Conservation (phyloP, 192 early-diverging fungal species). For the Podila epigama region DNA sequence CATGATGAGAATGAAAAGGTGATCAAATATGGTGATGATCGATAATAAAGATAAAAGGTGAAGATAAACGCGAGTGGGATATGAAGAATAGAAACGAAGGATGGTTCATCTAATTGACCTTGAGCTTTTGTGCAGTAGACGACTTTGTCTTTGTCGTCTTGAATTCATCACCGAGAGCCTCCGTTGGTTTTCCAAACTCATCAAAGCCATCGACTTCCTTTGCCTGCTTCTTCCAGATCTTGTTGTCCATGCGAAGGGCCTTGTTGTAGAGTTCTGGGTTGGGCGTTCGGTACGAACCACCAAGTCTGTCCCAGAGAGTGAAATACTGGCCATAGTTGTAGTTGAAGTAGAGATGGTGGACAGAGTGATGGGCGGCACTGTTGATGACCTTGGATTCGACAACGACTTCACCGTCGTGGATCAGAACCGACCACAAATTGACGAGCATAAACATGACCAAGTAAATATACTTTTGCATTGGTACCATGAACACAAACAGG, state of each 20-base stretch:
- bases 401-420: conserved; percentile 93
- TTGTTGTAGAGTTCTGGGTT: conserved; percentile 70
- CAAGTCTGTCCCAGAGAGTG: conserved; percentile 89
- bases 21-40: neutral
- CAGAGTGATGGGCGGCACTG: conserved; percentile 93
- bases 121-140: neutral
- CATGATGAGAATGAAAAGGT: neutral
- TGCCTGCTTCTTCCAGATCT: conserved; percentile 71
- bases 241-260: conserved; percentile 64
- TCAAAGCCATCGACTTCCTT: conserved; percentile 66
- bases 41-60: neutral
- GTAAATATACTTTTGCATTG: conserved; percentile 94
- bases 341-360: conserved; percentile 99
- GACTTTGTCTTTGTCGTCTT: conserved; percentile 12
- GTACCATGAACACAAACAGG: conserved; percentile 87
- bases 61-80: neutral
- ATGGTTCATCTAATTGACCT: conserved; percentile 2
- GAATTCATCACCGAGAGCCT: conserved; percentile 5
- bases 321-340: conserved; percentile 99
- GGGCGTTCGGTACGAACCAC: conserved; percentile 74
- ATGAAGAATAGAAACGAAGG: neutral
- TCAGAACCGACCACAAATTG: conserved; percentile 96
- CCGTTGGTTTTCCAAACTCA: conserved; percentile 46
- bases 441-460: conserved; percentile 85
- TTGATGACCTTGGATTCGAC: conserved; percentile 77